Conservation (phyloP, 2,329 filamentous ascomycete genomes). For the Falciphora oryzae region DNA sequence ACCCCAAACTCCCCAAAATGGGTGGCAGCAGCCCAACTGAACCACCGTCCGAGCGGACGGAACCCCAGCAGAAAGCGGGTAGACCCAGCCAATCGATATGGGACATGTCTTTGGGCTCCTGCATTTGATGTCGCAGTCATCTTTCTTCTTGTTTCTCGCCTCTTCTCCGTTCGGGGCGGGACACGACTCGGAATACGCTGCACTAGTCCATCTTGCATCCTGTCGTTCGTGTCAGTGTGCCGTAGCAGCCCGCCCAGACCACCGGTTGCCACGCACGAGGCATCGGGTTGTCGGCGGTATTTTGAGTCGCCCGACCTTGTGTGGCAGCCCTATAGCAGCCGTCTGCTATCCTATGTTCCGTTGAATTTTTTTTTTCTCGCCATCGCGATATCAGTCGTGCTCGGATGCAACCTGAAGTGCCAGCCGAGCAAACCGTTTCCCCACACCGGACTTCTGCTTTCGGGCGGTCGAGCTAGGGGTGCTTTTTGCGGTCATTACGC, state of each 20-base stretch:
- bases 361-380: background rate
- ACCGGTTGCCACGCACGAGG: no score
- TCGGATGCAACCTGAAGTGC: background rate
- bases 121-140: no score
- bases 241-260: no score
- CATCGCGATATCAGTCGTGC: background rate
- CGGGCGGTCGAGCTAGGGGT: background rate
- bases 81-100: background rate
- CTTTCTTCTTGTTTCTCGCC: no score
- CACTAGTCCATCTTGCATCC: no score
- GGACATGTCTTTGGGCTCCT: background rate
- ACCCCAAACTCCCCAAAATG: background rate
- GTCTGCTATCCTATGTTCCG: background rate
- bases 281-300: no score
- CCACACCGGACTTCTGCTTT: background rate
- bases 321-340: background rate
- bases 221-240: no score
- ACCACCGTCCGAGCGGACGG: background rate
- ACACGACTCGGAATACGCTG: no score
- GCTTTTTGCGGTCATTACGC: background rate
- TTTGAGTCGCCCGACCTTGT: no score
- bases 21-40: background rate
- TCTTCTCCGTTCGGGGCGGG: no score
- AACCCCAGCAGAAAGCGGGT: no score
- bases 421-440: background rate